Conservation (phyloP, 257 asterid species). For the Forsythia viridissima region DNA sequence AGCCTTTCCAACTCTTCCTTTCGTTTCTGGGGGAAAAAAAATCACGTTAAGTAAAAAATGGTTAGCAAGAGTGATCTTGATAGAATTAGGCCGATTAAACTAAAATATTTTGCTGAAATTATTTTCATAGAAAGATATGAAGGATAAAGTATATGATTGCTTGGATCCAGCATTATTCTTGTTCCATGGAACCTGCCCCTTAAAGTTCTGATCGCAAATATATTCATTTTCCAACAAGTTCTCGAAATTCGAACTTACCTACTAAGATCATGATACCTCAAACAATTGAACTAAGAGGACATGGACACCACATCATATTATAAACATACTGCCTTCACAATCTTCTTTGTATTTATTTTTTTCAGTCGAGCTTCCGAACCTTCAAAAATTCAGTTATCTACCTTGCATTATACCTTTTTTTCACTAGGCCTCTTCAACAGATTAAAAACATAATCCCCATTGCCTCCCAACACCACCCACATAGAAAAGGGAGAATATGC, state of each 20-base stretch:
- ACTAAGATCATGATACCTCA: neutral
- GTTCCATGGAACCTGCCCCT: constrained; percentile 85
- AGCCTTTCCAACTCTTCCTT: constrained; percentile 84
- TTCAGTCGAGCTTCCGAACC: neutral
- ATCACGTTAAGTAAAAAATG: neutral
- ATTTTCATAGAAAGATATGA: neutral
- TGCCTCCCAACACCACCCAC: neutral
- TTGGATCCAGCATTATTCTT: constrained; percentile 22
- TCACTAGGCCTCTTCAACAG: neutral
- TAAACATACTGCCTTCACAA: neutral
- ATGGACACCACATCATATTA: neutral
- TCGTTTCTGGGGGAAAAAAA: constrained; percentile 58
- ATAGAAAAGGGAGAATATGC: neutral
- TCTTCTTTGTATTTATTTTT: neutral
- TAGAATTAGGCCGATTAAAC: neutral
- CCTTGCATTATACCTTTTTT: neutral
- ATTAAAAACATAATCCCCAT: neutral
- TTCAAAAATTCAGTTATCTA: neutral
- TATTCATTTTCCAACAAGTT: neutral
- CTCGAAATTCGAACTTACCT: neutral
- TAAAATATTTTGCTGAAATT: neutral
- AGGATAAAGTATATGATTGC: neutral
- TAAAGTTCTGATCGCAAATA: constrained; percentile 53
- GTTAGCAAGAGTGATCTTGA: neutral
- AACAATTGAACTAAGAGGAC: neutral